Percentiles rank a stretch among this genome's conserved stretches.
Conservation (phyloP, 139 green algal genomes). For the Haematococcus lacustris region DNA sequence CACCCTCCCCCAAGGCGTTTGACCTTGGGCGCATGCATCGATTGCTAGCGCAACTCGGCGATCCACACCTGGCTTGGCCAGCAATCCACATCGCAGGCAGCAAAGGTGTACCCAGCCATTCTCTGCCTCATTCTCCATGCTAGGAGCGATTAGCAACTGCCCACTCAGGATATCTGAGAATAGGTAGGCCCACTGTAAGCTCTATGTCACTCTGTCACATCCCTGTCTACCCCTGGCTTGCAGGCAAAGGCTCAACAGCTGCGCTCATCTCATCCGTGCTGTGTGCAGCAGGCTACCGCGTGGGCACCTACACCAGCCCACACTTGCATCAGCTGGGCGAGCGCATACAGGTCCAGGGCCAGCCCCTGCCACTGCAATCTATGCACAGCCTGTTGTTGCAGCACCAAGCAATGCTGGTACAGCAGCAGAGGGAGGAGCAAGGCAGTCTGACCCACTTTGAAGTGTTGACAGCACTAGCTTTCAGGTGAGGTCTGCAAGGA, state of each 20-base stretch:
- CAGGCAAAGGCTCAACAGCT: constrained; percentile 75
- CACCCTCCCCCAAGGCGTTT: constrained; percentile 34
- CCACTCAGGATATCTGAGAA: not conserved
- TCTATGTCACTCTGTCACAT: too few species aligned
- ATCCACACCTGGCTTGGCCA: constrained; percentile 43
- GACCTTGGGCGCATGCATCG: constrained; percentile 53
- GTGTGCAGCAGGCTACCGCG: constrained; percentile 38
- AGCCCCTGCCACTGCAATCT: not conserved
- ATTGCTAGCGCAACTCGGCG: constrained; percentile 50
- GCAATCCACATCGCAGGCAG: constrained; percentile 78
- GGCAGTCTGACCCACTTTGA: constrained; percentile 76
- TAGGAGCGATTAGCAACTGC: not conserved
- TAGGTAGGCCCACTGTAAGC: not conserved
- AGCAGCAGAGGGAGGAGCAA: not conserved
- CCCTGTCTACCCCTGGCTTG: too few species aligned
- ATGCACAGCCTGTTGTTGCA: not conserved
- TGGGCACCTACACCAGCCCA: constrained; percentile 76
- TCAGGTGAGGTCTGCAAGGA: constrained; percentile 14
- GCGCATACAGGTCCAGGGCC: constrained; percentile 47
- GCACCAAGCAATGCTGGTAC: not conserved
- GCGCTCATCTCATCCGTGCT: constrained; percentile 59
- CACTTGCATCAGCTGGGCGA: constrained; percentile 69
- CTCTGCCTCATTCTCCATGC: constrained; percentile 21
- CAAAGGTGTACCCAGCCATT: constrained; percentile 34
- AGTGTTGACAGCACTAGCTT: constrained; percentile 69